Percentiles rank a stretch among this genome's conserved stretches.
Conservation (phyloP, 495 filamentous ascomycete genomes). For the Letharia lupina region DNA sequence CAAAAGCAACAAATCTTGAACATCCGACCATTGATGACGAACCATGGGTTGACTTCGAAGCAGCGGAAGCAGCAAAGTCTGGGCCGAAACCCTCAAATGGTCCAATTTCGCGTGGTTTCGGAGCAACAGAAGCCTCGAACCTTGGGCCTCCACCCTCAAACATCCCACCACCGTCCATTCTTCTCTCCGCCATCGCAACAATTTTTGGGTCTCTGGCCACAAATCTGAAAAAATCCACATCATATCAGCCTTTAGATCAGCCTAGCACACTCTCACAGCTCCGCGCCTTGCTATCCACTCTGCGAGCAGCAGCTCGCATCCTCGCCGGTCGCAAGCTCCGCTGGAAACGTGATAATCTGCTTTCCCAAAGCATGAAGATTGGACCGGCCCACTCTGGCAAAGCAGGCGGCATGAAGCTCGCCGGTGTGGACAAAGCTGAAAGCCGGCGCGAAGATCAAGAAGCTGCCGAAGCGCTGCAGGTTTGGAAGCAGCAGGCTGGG, state of each 20-base stretch:
- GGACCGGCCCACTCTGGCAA: constrained; percentile 55
- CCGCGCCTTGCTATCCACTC: constrained; percentile 44
- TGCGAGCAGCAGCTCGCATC: constrained; percentile 64
- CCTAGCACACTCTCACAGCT: constrained; percentile 21
- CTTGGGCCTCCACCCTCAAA: constrained; percentile 60
- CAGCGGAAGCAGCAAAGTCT: not conserved
- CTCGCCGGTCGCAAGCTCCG: constrained; percentile 78
- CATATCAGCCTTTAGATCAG: not conserved
- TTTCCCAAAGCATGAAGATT: constrained; percentile 86
- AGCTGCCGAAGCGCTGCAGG: constrained; percentile 62
- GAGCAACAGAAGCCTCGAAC: not conserved
- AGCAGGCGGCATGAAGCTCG: constrained; percentile 78
- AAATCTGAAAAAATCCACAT: constrained; percentile 10
- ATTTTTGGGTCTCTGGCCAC: constrained; percentile 45
- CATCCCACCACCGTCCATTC: constrained; percentile 76
- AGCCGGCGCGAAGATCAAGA: constrained; percentile 77
- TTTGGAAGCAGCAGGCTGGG: constrained; percentile 65
- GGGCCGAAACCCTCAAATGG: not conserved
- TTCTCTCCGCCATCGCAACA: constrained; percentile 65
- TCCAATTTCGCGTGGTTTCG: not conserved
- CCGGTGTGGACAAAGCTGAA: constrained; percentile 71
- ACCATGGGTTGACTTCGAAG: not conserved
- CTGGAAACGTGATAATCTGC: constrained; percentile 79
- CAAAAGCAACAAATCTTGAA: not conserved
- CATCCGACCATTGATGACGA: not conserved